Evolutionary conservation across 1,139 yeast species (phyloP), one percentile per base, ranked within the genome.

Genomic region (Neolecta irregularis): DNA sequence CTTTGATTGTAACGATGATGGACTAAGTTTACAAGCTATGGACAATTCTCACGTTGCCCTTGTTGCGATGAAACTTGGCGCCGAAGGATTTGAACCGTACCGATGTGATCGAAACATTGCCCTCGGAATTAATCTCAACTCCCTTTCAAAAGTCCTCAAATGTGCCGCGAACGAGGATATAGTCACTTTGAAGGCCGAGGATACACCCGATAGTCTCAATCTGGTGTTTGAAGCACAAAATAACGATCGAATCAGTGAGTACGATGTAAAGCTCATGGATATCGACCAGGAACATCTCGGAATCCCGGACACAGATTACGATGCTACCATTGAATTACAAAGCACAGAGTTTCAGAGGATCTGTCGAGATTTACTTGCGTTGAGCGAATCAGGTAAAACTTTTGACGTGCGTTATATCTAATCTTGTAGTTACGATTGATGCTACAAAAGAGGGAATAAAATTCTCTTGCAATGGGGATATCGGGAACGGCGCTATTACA

Each of bases 31-130:
- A 17, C 96, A 88, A 62, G 96, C 98, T 16, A 92, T 88, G 49
- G 99, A 88, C 60, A 93, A 83, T 54, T 83, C 98, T 24, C 81
- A 95, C 65, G 95, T 88, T 43, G 72, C 88, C 46, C 67, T 88
- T 48, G 94, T 88, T 30, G 78, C 94, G 9, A 65, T 88, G 48
- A 70, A 79, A 51, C 77, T 88, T 48, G 93, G 92, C 39, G 72
- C 75, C 47, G 85, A 80, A 45, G 91, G 93, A n/a, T 88, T 88
- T 62, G 67, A 72, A 42, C 88, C 78, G 48, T 88, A 79, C 65
- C 74, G 99, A 66, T 85, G 96, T 58, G 99, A 88, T 61, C 76
- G 93, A 54, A 83, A 80, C 49, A 69, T 85, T 50, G 81, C 94
- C 7, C 69, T 88, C 46, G 99, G 99, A 48, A 68, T 88, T 52